Conservation (phyloP, 1,284 basidiomycete genomes). For the Coniophora puteana region DNA sequence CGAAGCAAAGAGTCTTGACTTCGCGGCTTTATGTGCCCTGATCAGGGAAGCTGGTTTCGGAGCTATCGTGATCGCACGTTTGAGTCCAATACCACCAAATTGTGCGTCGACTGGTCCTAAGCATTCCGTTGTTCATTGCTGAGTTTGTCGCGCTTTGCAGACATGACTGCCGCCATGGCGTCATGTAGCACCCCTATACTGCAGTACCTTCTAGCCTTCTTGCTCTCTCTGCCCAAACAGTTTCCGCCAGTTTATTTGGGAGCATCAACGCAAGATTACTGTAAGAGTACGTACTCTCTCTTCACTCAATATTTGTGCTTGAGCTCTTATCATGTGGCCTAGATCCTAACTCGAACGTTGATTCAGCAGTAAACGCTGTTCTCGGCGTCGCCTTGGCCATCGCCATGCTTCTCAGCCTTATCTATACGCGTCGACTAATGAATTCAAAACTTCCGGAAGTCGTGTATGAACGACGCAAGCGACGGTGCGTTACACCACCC, state of each 20-base stretch:
- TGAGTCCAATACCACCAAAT: slow-evolving; percentile 55
- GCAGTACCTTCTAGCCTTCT: slow-evolving; percentile 51
- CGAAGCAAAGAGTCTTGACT: slow-evolving; percentile 50
- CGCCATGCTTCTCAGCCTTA: no score
- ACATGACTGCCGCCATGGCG: slow-evolving; percentile 54
- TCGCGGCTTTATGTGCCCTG: slow-evolving; percentile 53
- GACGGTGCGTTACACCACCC: no score
- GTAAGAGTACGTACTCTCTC: no score
- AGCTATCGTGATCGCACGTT: slow-evolving; percentile 50
- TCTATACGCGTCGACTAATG: no score
- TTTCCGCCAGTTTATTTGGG: slow-evolving; percentile 50
- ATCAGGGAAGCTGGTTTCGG: slow-evolving; percentile 58
- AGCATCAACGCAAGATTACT: no score
- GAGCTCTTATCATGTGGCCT: no score
- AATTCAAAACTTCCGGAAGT: no score
- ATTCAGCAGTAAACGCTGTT: no score
- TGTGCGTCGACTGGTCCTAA: slow-evolving; percentile 30
- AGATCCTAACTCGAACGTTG: no score
- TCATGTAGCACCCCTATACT: slow-evolving; percentile 55
- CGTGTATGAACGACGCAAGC: no score
- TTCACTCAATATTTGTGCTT: no score
- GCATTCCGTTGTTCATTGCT: slow-evolving; percentile 2
- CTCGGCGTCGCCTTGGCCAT: no score
- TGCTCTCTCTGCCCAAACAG: slow-evolving; percentile 56
- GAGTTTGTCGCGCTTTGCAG: slow-evolving; percentile 15